Conservation (phyloP, 2,329 filamentous ascomycete species). For the Phaeomoniella chlamydospora region DNA sequence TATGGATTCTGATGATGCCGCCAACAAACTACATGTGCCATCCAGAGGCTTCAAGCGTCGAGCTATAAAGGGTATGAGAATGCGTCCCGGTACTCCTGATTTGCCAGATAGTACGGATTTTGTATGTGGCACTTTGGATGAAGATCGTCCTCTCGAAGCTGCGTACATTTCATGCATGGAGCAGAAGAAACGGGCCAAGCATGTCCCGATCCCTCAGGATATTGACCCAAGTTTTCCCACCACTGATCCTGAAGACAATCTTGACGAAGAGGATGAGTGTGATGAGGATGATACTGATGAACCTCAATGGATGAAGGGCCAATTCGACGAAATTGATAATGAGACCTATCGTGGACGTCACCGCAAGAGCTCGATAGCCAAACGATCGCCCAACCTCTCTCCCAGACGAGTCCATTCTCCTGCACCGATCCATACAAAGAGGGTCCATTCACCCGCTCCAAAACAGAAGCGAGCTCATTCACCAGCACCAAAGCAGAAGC, state of each 20-base stretch:
- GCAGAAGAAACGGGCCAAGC: conserved; percentile 66
- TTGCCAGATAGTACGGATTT: conserved; percentile 96
- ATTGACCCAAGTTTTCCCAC: conserved; percentile 96
- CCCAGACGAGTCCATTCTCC: conserved; percentile 47
- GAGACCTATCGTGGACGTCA: conserved; percentile 29
- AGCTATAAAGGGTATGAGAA: conserved; percentile 33
- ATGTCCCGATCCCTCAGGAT: conserved; percentile 77
- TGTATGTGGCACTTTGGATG: conserved; percentile 93
- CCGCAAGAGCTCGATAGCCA: conserved; percentile 28
- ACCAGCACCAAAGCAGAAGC: conserved; percentile 17
- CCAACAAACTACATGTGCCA: conserved; percentile 26
- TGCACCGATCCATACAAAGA: conserved; percentile 24
- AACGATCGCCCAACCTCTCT: conserved; percentile 41
- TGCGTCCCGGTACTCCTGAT: conserved; percentile 59
- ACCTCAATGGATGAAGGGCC: conserved; percentile 54
- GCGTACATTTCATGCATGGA: conserved; percentile 79
- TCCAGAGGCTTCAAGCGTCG: conserved; percentile 30
- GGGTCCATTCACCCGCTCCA: conserved; percentile 20
- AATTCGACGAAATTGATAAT: conserved; percentile 54
- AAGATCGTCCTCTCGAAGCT: conserved; percentile 86
- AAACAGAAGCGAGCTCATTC: conserved; percentile 22
- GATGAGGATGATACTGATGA: conserved; percentile 50
- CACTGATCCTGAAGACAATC: conserved; percentile 78
- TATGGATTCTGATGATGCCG: conserved; percentile 3
- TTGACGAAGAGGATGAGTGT: conserved; percentile 55